Evolutionary conservation across 1,284 basidiomycete species (phyloP).

Genomic region (Meira miltonrushii): DNA sequence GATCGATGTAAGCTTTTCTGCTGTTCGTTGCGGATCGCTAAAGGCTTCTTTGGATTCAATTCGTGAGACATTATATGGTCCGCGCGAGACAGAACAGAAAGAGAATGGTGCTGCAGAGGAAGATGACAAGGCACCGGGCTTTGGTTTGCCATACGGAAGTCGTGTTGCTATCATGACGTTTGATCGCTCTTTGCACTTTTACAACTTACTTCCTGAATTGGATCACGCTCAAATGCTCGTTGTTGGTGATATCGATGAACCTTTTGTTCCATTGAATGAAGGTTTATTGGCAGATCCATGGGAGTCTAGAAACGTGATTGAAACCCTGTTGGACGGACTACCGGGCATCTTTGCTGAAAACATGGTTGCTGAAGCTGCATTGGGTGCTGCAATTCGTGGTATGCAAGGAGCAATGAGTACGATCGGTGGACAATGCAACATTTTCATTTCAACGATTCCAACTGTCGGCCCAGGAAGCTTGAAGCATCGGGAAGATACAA

Average conservation of each 20-base stretch:
- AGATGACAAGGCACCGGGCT: constrained; percentile 33
- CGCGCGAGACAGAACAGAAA: constrained; percentile 39
- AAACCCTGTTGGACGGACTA: constrained; percentile 64
- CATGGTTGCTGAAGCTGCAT: constrained; percentile 60
- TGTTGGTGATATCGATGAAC: constrained; percentile 81
- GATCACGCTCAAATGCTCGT: constrained; percentile 68
- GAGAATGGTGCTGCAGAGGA: constrained; percentile 22
- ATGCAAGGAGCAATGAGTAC: constrained; percentile 67
- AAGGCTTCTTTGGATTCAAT: constrained; percentile 66
- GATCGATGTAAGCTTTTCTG: constrained; percentile 75
- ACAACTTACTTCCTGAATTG: constrained; percentile 72
- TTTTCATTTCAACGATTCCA: constrained; percentile 76
- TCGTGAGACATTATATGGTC: constrained; percentile 62
- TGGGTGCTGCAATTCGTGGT: constrained; percentile 68
- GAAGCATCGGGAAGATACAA: constrained; percentile 62
- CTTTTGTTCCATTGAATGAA: constrained; percentile 73
- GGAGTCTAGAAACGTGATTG: constrained; percentile 64
- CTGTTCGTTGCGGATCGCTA: constrained; percentile 71
- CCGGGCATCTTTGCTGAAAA: constrained; percentile 64
- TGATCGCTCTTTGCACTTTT: constrained; percentile 79
- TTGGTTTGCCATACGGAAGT: constrained; percentile 48
- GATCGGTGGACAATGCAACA: constrained; percentile 76
- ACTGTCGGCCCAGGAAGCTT: constrained; percentile 71
- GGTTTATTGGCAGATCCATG: constrained; percentile 75
- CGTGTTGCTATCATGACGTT: constrained; percentile 71